Base-by-base conservation (phyloP, 768 basidiomycete genomes). In the Calocybe gangraenosa region DNA sequence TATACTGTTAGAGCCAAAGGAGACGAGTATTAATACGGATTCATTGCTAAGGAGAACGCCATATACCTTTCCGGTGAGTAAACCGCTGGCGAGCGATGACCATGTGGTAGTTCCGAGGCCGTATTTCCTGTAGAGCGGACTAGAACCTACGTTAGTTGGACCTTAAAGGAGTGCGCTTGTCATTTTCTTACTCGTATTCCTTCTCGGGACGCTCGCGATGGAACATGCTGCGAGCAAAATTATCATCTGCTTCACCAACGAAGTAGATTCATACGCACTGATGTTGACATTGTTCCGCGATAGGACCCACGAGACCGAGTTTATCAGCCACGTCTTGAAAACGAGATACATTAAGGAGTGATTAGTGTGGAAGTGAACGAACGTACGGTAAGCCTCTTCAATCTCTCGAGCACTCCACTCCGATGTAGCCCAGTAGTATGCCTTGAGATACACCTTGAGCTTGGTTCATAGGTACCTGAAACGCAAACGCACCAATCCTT, bases 191-290 rank as follows among this genome's bases (percentile, higher is more conserved):
- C 76, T 65, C 70, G 64, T 86, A 90, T 69, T 91, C 87, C 56
- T 78, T 77, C 67, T 92, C 90, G n/a, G 87, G 81, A 13, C 82
- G 74, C 51, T 90, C 84, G 15, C 88, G 81, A 60, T 82, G 76
- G 61, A 92, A 76, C 78, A 89, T 80, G 58, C 81, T 86, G 60
- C 62, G 61, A 19, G 40, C n/a, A 11, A 28, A 3, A 28, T 28
- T 39, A 34, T 14, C 14, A 36, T 3, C 30, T 11, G 14, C n/a
- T 7, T 9, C 25, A 18, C 13, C 6, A 20, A 6, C n/a, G n/a
- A 23, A 5, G 7, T 6, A 31, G 14, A 37, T 19, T 8, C 25
- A 28, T 6, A 54, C 74, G 18, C 48, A 83, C 81, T 82, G 66
- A 68, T 84, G 78, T 56, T 85, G 77, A 58, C 82, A 82, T 65